Evolutionary conservation across 2,329 filamentous ascomycete species (phyloP).

Genomic region (Colletotrichum gigasporum): DNA sequence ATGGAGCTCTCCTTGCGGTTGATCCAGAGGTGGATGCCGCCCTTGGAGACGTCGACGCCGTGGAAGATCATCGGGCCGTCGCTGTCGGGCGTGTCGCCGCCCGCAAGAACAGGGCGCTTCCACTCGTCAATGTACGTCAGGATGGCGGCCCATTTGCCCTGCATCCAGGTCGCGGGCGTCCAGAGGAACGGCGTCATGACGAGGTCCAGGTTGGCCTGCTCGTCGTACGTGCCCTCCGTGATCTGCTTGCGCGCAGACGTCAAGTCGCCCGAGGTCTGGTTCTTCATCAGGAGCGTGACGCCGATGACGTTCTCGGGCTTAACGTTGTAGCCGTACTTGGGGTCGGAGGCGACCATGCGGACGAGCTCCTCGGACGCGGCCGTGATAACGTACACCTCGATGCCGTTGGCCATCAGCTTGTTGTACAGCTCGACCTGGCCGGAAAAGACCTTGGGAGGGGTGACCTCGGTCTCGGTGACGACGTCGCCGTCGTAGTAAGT

Average conservation of each 20-base stretch:
- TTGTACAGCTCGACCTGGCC: slow-evolving; percentile 55
- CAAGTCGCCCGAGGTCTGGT: slow-evolving; percentile 38
- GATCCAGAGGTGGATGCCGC: slow-evolving; percentile 53
- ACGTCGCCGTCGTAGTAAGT: slow-evolving; percentile 47
- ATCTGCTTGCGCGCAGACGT: slow-evolving; percentile 52
- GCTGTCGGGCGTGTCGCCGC: slow-evolving; percentile 53
- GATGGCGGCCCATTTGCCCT: slow-evolving; percentile 54
- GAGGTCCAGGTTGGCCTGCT: slow-evolving; percentile 48
- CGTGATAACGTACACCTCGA: slow-evolving; percentile 52
- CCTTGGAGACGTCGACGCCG: slow-evolving; percentile 50
- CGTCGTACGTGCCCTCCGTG: slow-evolving; percentile 44
- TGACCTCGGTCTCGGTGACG: slow-evolving; percentile 40
- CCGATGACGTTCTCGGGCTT: slow-evolving; percentile 54
- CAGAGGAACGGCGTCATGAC: slow-evolving; percentile 51
- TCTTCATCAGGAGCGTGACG: slow-evolving; percentile 48
- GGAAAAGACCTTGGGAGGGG: slow-evolving; percentile 46
- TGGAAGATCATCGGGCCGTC: slow-evolving; percentile 56
- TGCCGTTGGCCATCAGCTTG: slow-evolving; percentile 51
- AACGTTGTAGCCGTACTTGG: slow-evolving; percentile 56
- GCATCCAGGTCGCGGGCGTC: slow-evolving; percentile 54
- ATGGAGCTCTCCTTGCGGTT: slow-evolving; percentile 47
- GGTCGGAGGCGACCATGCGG: slow-evolving; percentile 55
- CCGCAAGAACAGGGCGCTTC: slow-evolving; percentile 52
- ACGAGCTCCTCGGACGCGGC: slow-evolving; percentile 55
- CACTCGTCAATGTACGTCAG: slow-evolving; percentile 53